phyloP scores from a whole-genome alignment of 345 rosid species.

The thale cress (Arabidopsis thaliana) region TAIR10.1 NC_003075.7:15757501-15758000 shows the following conservation, averaged over 20 bases:
- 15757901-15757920: conserved; percentile 32
- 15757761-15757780: conserved; percentile 93
- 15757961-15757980: conserved; percentile 91
- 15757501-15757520: conserved; percentile 19
- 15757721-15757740: conserved; percentile 89
- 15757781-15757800: conserved; percentile 97
- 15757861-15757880: conserved; percentile 29
- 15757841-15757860: conserved; percentile 35
- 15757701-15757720: conserved; percentile 94
- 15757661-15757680: conserved; percentile 76
- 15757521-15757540: conserved; percentile 6
- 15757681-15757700: conserved; percentile 99
- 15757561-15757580: not conserved
- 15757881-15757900: not conserved
- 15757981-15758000: conserved; percentile 83
- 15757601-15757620: conserved; percentile 33
- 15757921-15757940: conserved; percentile 73
- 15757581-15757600: conserved; percentile 33
- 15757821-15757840: conserved; percentile 26
- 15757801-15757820: conserved; percentile 64
- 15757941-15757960: conserved; percentile 76
- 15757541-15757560: conserved; percentile 10
- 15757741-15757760: conserved; percentile 92
- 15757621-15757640: conserved; percentile 50
- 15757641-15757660: conserved; percentile 61